Evolutionary conservation across 2,329 filamentous ascomycete species (phyloP).

Genomic region (Verticillium alfalfae): DNA sequence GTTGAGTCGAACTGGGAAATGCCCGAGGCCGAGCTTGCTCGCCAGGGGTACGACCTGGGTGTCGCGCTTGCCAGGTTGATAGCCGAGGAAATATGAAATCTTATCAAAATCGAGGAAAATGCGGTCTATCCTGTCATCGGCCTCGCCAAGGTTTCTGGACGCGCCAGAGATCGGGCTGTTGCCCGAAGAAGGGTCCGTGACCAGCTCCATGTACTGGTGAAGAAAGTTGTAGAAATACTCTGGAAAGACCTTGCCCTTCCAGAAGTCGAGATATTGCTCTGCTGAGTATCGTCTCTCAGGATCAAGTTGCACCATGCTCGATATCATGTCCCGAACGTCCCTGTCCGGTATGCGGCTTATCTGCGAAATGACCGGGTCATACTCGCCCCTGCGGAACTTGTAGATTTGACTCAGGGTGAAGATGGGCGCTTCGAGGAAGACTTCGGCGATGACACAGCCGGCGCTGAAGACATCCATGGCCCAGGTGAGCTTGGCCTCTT

Average conservation of each 20-base stretch:
- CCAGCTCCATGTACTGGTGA: constrained; percentile 94
- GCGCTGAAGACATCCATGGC: constrained; percentile 99
- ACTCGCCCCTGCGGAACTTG: constrained; percentile 88
- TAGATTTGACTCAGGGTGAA: constrained; percentile 96
- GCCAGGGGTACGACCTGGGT: constrained; percentile 25
- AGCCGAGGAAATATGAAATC: constrained; percentile 88
- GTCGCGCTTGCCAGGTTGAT: constrained; percentile 46
- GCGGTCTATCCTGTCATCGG: constrained; percentile 89
- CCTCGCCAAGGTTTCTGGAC: constrained; percentile 70
- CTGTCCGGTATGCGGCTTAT: constrained; percentile 82
- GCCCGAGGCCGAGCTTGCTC: constrained; percentile 47
- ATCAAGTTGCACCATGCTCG: constrained; percentile 93
- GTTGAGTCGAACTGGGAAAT: constrained; percentile 79
- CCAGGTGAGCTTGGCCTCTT: constrained; percentile 63
- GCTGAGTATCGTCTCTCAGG: constrained; percentile 89
- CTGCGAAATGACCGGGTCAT: constrained; percentile 77
- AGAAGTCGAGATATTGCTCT: constrained; percentile 89
- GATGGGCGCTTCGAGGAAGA: constrained; percentile 93
- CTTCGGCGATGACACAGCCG: constrained; percentile 92
- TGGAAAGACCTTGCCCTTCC: constrained; percentile 83
- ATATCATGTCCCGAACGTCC: constrained; percentile 81
- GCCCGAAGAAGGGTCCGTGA: constrained; percentile 84
- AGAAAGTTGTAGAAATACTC: constrained; percentile 97
- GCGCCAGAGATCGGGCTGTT: constrained; percentile 65
- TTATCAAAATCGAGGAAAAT: constrained; percentile 96